Conservation (phyloP, 192 early-diverging fungal genomes). For the Linnemannia schmuckeri region DNA sequence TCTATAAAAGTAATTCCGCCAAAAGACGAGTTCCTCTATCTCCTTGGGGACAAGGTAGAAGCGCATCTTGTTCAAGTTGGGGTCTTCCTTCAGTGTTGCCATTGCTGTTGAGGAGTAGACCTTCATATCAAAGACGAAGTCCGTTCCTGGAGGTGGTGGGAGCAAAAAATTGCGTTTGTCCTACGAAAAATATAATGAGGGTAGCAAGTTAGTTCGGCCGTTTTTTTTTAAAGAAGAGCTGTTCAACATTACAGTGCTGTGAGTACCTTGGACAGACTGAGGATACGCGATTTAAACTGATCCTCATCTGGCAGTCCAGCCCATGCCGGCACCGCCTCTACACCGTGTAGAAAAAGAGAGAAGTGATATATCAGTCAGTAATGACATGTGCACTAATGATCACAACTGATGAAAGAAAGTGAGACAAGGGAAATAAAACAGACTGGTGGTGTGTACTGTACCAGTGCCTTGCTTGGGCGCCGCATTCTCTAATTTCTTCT, state of each 20-base stretch:
- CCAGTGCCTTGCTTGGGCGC: constrained; percentile 57
- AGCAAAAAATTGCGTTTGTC: constrained; percentile 74
- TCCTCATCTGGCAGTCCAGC: constrained; percentile 65
- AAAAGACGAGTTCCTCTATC: constrained; percentile 74
- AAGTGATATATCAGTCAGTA: background rate
- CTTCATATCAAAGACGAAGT: constrained; percentile 73
- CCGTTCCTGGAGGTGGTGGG: constrained; percentile 70
- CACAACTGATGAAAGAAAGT: background rate
- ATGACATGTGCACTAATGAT: background rate
- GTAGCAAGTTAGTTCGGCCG: background rate
- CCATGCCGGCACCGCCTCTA: constrained; percentile 68
- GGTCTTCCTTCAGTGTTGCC: constrained; percentile 70
- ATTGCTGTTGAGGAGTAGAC: constrained; percentile 66
- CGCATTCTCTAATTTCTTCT: constrained; percentile 58
- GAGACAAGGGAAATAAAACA: background rate
- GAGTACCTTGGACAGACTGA: constrained; percentile 63
- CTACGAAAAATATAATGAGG: constrained; percentile 34
- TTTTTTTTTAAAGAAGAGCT: background rate
- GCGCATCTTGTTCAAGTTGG: constrained; percentile 69
- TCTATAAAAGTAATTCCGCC: constrained; percentile 80
- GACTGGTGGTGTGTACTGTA: background rate
- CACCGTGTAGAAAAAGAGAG: background rate
- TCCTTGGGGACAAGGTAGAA: constrained; percentile 76
- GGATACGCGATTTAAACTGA: constrained; percentile 62
- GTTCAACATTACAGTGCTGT: background rate